Base-by-base conservation (phyloP, 495 filamentous ascomycete genomes). In the Aspergillus homomorphus region DNA sequence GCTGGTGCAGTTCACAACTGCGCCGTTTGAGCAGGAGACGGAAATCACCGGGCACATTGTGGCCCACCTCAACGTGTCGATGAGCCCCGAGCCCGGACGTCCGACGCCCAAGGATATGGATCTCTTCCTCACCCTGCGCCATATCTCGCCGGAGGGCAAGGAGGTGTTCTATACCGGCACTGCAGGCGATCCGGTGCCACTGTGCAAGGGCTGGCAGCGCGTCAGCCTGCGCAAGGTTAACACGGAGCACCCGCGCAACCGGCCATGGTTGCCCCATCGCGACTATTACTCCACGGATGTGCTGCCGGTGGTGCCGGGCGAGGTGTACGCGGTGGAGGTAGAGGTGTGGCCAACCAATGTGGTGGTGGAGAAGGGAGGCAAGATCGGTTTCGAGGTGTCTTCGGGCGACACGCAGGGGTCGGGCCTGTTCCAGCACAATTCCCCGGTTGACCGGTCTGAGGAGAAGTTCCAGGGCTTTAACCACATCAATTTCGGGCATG, bases 341-440 rank as follows among this genome's bases (percentile, higher is more conserved):
- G 86, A 89, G 71, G 65, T 88, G 4, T 88, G 85, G 86, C 86
- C 86, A 16, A 88, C 84, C 0, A 87, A 87, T 65, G 82, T 87
- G 0, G 76, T 89, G 5, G 77, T 86, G 15, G 78, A 77, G 46
- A 70, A 73, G 45, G 69, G 66, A 1, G 69, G 74, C 0, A 76
- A 70, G 60, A 60, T 87, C 28, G 72, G 84, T 15, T 69, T 89
- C n/a, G 84, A 89, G 63, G 74, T 87, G 3, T 57, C 74, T 1
- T 75, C 71, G 58, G 82, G 81, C 1, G 85, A 89, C 72, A 87
- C 85, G 5, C 82, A 87, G 56, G 85, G 84, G 1, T 71, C 68
- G 44, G 83, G 84, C 0, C 75, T 84, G 24, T 88, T 86, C 63
- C 63, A 67, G 59, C 85, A 87, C 62, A 76, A 81, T 61, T 72